Evolutionary conservation across 768 basidiomycete genomes (phyloP), one percentile per base, ranked within the genome.

Genomic region (Artomyces pyxidatus): DNA sequence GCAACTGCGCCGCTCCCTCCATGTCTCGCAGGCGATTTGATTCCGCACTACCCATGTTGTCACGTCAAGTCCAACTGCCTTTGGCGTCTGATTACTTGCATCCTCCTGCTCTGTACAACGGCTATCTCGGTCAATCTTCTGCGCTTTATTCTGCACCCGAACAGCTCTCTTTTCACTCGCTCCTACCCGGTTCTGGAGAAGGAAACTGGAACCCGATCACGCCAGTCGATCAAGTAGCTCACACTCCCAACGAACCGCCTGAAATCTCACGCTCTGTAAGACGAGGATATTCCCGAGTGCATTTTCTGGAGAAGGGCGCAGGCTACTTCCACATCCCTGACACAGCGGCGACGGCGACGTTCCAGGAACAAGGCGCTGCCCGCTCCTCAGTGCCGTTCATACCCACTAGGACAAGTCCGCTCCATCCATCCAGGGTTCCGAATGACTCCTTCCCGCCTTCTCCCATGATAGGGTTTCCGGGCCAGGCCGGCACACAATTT

Each of bases 1-100:
- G 22, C 21, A 40, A 44, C 42, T 47, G 30, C 19, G 22, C 32
- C 35, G 16, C 49, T 28, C 51, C 58, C 30, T 65, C 65, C 32
- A 59, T 64, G 51, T 64, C 69, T 19, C 61, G 56, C 48, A 60
- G 62, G n/a, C 66, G 61, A 17, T 54, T 65, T 29, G 51, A 63
- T 41, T 61, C 65, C 16, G 67, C 65, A 21, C 56, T 59, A 37
- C 59, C 69, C 39, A 32, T 46, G 17, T 51, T 62, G 9, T 47
- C 47, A 30, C 53, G 58, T 42, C 62, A 59, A 19, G 37, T 54
- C 38, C 59, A 59, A 14, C 50, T 54, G 12, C 59, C 57, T 47
- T 51, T 58, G 39, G 53, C 25, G 25, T 55, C 50, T 37, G 52
- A 48, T 23, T 44, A 44, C n/a, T 19, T 37, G 37, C 51, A 48